Percentiles rank a stretch among this genome's conserved stretches.
phyloP scores from a whole-genome alignment of 1,284 basidiomycete genomes.

The Rhodotorula sp. region DNA sequence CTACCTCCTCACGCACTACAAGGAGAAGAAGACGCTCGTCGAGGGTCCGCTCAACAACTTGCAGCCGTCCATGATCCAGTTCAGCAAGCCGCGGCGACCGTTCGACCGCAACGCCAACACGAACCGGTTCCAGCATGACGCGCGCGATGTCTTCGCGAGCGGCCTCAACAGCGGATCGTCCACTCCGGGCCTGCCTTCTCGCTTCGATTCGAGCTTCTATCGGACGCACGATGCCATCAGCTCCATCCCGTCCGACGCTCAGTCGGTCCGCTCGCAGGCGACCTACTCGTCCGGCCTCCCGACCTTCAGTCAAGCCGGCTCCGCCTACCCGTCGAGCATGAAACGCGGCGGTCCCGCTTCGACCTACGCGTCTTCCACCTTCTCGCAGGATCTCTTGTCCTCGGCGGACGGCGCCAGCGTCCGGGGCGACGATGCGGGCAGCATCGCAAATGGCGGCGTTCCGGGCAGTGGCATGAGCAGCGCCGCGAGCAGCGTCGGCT shows the following conservation, averaged over 20 bases:
- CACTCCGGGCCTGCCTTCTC: conserved; percentile 67
- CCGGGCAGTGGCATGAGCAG: conserved; percentile 37
- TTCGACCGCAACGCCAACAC: conserved; percentile 37
- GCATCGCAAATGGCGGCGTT: conserved; percentile 51
- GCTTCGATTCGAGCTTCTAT: conserved; percentile 92
- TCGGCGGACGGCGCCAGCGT: conserved; percentile 29
- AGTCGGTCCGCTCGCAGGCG: conserved; percentile 89
- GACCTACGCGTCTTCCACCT: conserved; percentile 41
- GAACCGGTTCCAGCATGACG: conserved; percentile 44
- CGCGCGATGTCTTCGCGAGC: conserved; percentile 36
- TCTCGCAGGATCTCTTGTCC: conserved; percentile 42
- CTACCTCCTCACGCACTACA: conserved; percentile 96
- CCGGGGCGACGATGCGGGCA: conserved; percentile 57
- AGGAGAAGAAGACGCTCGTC: conserved; percentile 89
- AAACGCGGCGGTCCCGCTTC: conserved; percentile 29
- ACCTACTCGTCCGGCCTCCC: conserved; percentile 87
- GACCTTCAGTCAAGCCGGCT: conserved; percentile 57
- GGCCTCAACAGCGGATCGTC: background rate
- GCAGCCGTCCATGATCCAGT: conserved; percentile 98
- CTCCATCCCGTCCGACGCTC: conserved; percentile 91
- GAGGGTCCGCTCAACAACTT: conserved; percentile 96
- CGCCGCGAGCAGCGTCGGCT: conserved; percentile 62
- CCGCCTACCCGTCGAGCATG: conserved; percentile 25
- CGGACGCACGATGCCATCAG: conserved; percentile 89
- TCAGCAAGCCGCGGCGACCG: conserved; percentile 87